Base-by-base conservation (phyloP, 495 filamentous ascomycete species). In the Neurospora sp. region DNA sequence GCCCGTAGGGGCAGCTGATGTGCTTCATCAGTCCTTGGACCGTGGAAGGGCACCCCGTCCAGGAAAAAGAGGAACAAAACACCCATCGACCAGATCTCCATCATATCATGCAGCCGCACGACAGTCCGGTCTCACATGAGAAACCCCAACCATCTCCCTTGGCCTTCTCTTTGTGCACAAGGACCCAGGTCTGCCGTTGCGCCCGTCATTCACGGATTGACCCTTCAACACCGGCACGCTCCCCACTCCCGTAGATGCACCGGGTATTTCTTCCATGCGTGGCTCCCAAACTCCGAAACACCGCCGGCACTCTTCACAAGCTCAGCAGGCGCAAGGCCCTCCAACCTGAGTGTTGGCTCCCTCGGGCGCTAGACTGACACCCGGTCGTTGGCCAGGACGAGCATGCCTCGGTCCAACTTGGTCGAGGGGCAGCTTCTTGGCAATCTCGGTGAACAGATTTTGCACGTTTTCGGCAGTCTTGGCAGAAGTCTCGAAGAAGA, bases 401-500 rank as follows among this genome's bases (percentile, higher is more conserved):
- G 92, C 84, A 78, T 92, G 92, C 77, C 94, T 89, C 39, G 94
- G 93, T 17, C 94, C 94, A 69, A 90, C 94, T 80, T 98, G 96
- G 75, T 98, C 96, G 72, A 99, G 89, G 38, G 96, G 96, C 72
- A 99, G 85, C 82, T 97, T 97, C 91, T 92, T 95, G 44, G 96
- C 96, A 76, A 99, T 99, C 20, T 93, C 93, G n/a, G 95, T 97
- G 84, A 99, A 99, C 41, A 99, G 84, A 74, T 98, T 95, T 76
- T 90, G 87, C 59, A 99, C 96, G 78, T 99, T 99, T 80, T 95
- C 94, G 38, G 93, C 90, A 27, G 96, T 96, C 86, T 99, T 99
- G 65, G 96, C 96, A 61, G 93, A 97, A 6, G 96, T 98, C 81
- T 99, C 96, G 78, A 98, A 98, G 85, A 98, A 99, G 12, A 99